These are phyloP conservation scores for Abrus precatorius DNA, from an alignment of 306 rosid genomes.

Conservation along the genomic window DNA sequence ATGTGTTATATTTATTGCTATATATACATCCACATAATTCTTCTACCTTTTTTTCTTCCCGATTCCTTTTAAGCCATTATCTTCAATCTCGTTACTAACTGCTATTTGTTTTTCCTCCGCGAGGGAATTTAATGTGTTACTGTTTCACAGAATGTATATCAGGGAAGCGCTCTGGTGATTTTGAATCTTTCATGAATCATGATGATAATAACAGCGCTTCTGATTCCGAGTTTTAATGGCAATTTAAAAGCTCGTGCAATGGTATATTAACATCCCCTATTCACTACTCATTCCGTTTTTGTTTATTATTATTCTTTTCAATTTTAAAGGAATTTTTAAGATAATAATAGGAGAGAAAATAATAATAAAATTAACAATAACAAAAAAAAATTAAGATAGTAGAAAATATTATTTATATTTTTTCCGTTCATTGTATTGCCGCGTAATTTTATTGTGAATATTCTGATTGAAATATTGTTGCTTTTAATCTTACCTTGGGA, in stretches of 20 bases:
- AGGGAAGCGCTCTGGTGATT: not conserved
- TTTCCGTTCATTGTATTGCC: too few species aligned
- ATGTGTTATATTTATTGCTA: not conserved
- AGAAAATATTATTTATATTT: too few species aligned
- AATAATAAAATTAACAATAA: too few species aligned
- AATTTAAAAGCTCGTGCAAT: not conserved
- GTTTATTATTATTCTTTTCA: not conserved
- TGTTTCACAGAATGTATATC: constrained; percentile 3
- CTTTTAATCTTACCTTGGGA: too few species aligned
- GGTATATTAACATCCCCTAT: not conserved
- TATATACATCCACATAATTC: not conserved
- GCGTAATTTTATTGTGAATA: too few species aligned
- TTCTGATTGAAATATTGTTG: too few species aligned
- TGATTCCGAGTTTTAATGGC: constrained; percentile 11
- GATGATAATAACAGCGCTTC: not conserved
- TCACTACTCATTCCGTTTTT: not conserved
- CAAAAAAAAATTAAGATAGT: too few species aligned
- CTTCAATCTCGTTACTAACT: not conserved
- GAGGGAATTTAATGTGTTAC: not conserved
- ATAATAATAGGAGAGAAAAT: too few species aligned
- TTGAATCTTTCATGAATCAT: not conserved
- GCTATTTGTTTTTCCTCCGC: not conserved
- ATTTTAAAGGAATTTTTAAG: not conserved
- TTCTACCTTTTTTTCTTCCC: not conserved
- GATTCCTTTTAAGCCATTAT: not conserved